Percentiles rank a stretch among this genome's conserved stretches.
phyloP scores from a whole-genome alignment of 345 rosid genomes.

The Trapa bicornis region DNA sequence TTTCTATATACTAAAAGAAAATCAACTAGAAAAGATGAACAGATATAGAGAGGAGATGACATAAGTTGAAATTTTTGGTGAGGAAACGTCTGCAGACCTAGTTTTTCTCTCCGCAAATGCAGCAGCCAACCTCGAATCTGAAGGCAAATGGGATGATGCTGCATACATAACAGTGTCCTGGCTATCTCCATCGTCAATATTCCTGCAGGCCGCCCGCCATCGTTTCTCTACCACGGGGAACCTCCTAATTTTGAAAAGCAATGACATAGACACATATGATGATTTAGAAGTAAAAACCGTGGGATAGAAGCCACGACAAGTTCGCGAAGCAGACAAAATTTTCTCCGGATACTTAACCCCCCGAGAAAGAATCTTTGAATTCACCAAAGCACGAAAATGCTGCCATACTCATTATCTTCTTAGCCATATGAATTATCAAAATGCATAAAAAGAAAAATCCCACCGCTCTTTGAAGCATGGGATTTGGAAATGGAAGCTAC shows the following conservation, averaged over 20 bases:
- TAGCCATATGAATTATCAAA: neutral
- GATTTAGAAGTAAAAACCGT: neutral
- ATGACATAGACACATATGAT: neutral
- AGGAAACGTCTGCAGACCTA: constrained; percentile 26
- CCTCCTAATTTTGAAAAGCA: constrained; percentile 30
- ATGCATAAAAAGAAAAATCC: neutral
- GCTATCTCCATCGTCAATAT: constrained; percentile 21
- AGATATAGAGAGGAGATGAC: neutral
- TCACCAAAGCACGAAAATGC: neutral
- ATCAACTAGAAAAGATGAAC: neutral
- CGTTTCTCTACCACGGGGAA: constrained; percentile 80
- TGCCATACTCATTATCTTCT: neutral
- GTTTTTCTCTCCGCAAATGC: constrained; percentile 48
- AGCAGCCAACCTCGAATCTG: constrained; percentile 53
- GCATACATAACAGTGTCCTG: constrained; percentile 19
- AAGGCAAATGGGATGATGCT: constrained; percentile 35
- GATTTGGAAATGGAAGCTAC: neutral
- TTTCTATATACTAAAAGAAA: neutral
- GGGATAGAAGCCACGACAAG: neutral
- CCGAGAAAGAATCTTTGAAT: neutral
- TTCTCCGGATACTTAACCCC: neutral
- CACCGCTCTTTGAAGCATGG: neutral
- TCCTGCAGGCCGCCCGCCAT: constrained; percentile 55
- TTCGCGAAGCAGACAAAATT: neutral
- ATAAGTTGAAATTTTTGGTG: neutral